These are phyloP conservation scores for Didymella exigua DNA, from an alignment of 2,329 filamentous ascomycete genomes.

Conservation along the genomic window DNA sequence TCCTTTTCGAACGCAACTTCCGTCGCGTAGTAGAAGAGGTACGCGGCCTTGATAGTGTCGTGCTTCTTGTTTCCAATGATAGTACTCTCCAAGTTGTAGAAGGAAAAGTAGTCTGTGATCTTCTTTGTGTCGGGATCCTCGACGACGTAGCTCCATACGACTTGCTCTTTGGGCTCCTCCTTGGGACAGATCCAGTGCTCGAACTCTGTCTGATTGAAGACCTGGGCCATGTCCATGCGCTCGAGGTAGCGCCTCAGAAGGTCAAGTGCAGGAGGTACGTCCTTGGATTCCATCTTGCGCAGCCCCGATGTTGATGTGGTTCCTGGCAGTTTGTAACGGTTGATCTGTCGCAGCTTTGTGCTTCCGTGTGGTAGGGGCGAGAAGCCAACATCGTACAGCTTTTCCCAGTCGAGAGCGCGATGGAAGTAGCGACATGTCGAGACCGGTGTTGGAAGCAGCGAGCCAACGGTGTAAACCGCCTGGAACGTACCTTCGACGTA, in stretches of 20 bases:
- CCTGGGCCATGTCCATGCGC: slow-evolving; percentile 82
- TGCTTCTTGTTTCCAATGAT: slow-evolving; percentile 84
- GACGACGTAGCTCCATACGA: slow-evolving; percentile 93
- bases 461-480: slow-evolving; percentile 92
- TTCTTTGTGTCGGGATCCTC: slow-evolving; percentile 72
- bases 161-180: slow-evolving; percentile 65
- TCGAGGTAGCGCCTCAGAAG: slow-evolving; percentile 78
- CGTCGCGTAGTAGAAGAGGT: slow-evolving; percentile 95
- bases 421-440: slow-evolving; percentile 96
- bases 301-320: slow-evolving; percentile 75
- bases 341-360: slow-evolving; percentile 83
- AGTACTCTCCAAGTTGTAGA: slow-evolving; percentile 92
- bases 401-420: slow-evolving; percentile 91
- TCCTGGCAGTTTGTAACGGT: slow-evolving; percentile 82
- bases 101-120: slow-evolving; percentile 96
- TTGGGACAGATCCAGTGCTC: slow-evolving; percentile 84
- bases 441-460: slow-evolving; percentile 87
- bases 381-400: slow-evolving; percentile 93
- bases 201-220: slow-evolving; percentile 79
- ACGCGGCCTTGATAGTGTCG: slow-evolving; percentile 82
- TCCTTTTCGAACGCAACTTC: slow-evolving; percentile 71
- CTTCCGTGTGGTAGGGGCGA: slow-evolving; percentile 83
- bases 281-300: slow-evolving; percentile 77
- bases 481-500: slow-evolving; percentile 88
- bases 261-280: slow-evolving; percentile 75